These are phyloP conservation scores for Beta macrorhiza DNA, from an alignment of 179 eudicot genomes.

Conservation along the genomic window DNA sequence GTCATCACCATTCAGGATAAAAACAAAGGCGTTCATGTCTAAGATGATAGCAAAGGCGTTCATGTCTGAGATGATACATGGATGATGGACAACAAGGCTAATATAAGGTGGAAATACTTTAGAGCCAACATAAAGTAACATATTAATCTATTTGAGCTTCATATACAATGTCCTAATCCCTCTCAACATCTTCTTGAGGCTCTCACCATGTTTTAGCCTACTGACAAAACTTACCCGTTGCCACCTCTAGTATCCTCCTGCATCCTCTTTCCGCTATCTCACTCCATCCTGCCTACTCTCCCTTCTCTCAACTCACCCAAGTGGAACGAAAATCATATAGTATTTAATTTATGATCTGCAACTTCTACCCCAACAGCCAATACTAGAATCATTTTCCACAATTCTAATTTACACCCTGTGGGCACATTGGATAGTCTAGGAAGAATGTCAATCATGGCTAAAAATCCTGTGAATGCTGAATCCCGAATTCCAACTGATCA, in stretches of 20 bases:
- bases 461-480: neutral
- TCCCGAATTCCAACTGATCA: neutral
- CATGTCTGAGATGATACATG: too few species aligned
- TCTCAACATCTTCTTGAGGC: neutral
- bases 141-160: neutral
- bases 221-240: too few species aligned
- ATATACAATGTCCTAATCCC: neutral
- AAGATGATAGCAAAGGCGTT: too few species aligned
- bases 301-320: too few species aligned
- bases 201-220: neutral
- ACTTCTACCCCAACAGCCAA: neutral
- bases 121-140: neutral
- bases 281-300: too few species aligned
- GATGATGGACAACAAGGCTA: neutral
- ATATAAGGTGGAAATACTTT: too few species aligned
- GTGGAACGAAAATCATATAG: too few species aligned
- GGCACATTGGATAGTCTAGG: neutral
- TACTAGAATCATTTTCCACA: neutral
- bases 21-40: neutral
- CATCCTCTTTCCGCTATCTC: too few species aligned
- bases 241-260: too few species aligned
- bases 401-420: neutral
- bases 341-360: neutral
- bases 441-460: neutral
- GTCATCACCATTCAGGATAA: neutral